Evolutionary conservation across 2,329 filamentous ascomycete species (phyloP), one percentile per base, ranked within the genome.

Genomic region (Orbilia quercus): DNA sequence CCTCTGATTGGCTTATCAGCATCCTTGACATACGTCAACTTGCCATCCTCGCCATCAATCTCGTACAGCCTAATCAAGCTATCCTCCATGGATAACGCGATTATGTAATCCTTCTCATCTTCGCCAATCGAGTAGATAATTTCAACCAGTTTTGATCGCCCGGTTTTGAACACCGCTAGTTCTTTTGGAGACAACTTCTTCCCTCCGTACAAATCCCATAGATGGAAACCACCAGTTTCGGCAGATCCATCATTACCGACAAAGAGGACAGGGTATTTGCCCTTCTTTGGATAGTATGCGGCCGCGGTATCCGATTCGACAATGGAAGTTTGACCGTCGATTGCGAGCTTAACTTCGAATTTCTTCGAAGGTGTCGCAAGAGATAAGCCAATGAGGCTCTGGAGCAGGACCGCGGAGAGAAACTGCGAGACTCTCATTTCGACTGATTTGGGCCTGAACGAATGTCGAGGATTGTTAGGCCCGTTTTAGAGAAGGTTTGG

Each of bases 171-270:
- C 20, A 80, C 77, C 1, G 75, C 71, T 7, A 80, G 76, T 64
- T 82, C 80, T 38, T 72, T 51, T 9, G 44, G 36, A n/a, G 65
- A 36, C 2, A 78, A 76, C 3, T 77, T 76, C 2, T 23, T 34
- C 42, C 78, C 75, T 23, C 76, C 77, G 45, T 78, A 75, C 34
- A 83, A 74, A 7, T 77, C 73, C 74, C 80, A 84, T 7, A 79
- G 77, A 48, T 79, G 82, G 34, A 84, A 80, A 0, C 83, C 83
- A 9, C 83, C 83, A 2, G 79, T 80, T 18, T 79, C 81, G 6
- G 82, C 80, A 0, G 80, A 81, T 11, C 81, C 82, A 57, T 84
- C 83, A 38, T 84, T 84, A 16, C 82, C 82, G n/a, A 84, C 76
- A 1, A 84, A 78, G 3, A 82, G 42, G 1, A 38, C 51, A 7